phyloP scores from a whole-genome alignment of 345 rosid species.

The Nephelium lappaceum region DNA sequence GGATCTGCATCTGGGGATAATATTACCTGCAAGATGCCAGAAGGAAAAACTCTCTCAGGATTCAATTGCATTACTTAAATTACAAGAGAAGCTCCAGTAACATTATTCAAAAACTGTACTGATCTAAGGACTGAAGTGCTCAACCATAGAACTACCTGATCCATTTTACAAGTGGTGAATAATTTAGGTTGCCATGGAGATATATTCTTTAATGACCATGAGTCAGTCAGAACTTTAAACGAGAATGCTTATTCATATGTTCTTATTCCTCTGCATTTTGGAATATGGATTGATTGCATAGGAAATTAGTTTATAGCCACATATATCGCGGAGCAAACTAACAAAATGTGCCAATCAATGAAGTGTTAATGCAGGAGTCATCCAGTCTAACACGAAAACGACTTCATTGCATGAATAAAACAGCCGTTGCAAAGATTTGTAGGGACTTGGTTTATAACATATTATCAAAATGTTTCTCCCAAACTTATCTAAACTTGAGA shows the following conservation, averaged over 20 bases:
- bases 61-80: not conserved
- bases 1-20: slow-evolving; percentile 94
- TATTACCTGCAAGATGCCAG: slow-evolving; percentile 61
- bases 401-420: not conserved
- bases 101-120: not conserved
- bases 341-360: not conserved
- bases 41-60: slow-evolving; percentile 10
- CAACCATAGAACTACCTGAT: not conserved
- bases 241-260: not conserved
- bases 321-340: not conserved
- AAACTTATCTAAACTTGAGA: not conserved
- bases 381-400: not conserved
- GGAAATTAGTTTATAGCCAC: not conserved
- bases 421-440: not conserved
- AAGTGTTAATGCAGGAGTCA: not conserved
- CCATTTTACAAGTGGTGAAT: not conserved
- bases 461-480: not conserved
- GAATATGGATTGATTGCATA: not conserved
- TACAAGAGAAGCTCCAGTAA: slow-evolving; percentile 10
- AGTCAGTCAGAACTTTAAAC: not conserved
- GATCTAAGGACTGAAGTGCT: not conserved
- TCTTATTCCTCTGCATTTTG: not conserved
- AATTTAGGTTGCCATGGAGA: not conserved
- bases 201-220: not conserved
- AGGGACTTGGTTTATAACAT: not conserved